Evolutionary conservation across 208 protist genomes (phyloP).

Genomic region (Trypanosoma melophagium): DNA sequence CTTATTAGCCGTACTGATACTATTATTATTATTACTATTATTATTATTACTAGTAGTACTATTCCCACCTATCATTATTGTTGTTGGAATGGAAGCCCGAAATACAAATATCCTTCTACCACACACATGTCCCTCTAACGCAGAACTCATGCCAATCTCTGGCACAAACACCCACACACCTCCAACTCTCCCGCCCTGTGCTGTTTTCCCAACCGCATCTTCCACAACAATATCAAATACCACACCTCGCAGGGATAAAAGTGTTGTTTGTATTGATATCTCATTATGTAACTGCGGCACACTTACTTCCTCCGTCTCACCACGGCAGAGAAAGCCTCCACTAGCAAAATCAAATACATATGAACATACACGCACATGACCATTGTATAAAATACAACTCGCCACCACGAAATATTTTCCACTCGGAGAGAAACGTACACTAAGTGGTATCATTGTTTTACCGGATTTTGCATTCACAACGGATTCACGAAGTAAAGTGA

Average conservation of each 20-base stretch:
- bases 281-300: constrained; percentile 15
- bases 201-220: constrained; percentile 13
- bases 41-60: too few relatives aligned
- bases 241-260: constrained; percentile 8
- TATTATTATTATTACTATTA: neutral
- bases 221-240: constrained; percentile 24
- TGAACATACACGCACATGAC: constrained; percentile 27
- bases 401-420: constrained; percentile 49
- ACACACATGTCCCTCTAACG: neutral
- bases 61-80: neutral
- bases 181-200: neutral
- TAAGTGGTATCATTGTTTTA: constrained; percentile 32
- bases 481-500: constrained; percentile 47
- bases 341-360: constrained; percentile 54
- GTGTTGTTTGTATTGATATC: constrained; percentile 1
- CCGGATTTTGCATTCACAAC: neutral
- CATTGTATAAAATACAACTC: constrained; percentile 24
- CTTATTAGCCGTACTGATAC: neutral
- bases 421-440: constrained; percentile 40
- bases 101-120: constrained; percentile 26
- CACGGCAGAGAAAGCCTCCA: constrained; percentile 32
- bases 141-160: neutral
- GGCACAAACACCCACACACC: constrained; percentile 33
- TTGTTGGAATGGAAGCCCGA: constrained; percentile 6
- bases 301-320: constrained; percentile 26